Evolutionary conservation across 306 rosid genomes (phyloP), one percentile per base, ranked within the genome.

Genomic region (Purshia tridentata): DNA sequence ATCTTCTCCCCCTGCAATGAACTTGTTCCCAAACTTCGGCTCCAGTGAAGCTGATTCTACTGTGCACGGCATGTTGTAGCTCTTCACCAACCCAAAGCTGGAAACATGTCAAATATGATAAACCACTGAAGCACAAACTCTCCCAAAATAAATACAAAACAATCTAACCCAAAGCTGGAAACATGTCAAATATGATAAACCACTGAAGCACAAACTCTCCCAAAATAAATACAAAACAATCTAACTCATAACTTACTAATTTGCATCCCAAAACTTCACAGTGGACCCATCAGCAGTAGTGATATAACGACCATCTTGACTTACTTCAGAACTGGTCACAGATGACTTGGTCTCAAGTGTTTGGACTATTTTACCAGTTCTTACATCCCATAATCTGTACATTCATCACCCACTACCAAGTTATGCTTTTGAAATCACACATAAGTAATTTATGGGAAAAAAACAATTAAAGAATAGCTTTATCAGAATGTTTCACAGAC

Each of bases 241-340:
- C 16, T 42, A 54, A 58, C 74, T 62, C 11, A 42, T 35, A 61
- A 84, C 99, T 87, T 82, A 95, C 99, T 88, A 77, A 75, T 95
- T 95, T 60, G 97, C 97, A 87, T 95, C 99, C 99, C 99, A 95
- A 76, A 95, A 95, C 81, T 95, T 95, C 41, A 95, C 99, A 23
- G 96, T 81, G 22, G 92, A 87, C 63, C 99, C 98, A 82, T 95
- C 99, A 53, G 97, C 92, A n/a, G 98, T 95, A 14, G 95, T 88
- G 64, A 95, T 95, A 85, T 90, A 95, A 10, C 92, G 98, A 67
- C 98, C 99, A 82, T 95, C 99, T 83, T 87, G 98, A 82, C 99
- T 90, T 74, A 95, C 99, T 90, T 95, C 99, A 62, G 97, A 92
- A 84, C 98, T 95, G 53, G 99, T 95, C 68, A 95, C 92, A 54